Percentiles rank a stretch among this genome's conserved stretches.
These are phyloP conservation scores for Macrolepiota albuminosa DNA, from an alignment of 768 basidiomycete genomes.

Conservation along the genomic window DNA sequence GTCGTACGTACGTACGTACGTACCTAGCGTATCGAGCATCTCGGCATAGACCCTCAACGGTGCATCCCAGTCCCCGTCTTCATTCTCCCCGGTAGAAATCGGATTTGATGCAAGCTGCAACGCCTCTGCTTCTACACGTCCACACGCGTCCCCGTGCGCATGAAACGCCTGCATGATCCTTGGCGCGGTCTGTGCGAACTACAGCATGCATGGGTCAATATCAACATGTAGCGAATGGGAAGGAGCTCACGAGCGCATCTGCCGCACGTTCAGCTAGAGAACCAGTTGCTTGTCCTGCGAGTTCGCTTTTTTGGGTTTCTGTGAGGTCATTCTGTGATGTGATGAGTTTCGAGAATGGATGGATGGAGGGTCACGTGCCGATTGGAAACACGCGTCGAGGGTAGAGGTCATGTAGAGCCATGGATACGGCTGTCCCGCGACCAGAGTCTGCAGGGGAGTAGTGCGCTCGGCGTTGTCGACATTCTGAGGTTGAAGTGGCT, in stretches of 20 bases:
- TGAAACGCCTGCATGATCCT: slow-evolving; percentile 44
- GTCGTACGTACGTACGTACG: slow-evolving; percentile 14
- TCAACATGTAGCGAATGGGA: not conserved
- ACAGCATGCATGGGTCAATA: not conserved
- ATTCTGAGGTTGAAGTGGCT: not conserved
- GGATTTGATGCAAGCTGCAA: slow-evolving; percentile 34
- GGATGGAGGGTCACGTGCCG: slow-evolving; percentile 18
- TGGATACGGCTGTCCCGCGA: slow-evolving; percentile 50
- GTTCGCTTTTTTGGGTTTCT: slow-evolving; percentile 32
- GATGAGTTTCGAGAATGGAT: not conserved
- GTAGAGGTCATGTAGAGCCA: slow-evolving; percentile 60
- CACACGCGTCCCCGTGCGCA: slow-evolving; percentile 40
- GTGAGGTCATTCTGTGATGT: slow-evolving; percentile 29
- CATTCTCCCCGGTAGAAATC: slow-evolving; percentile 9
- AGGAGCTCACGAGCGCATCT: slow-evolving; percentile 37
- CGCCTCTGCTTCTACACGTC: slow-evolving; percentile 36
- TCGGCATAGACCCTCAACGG: slow-evolving; percentile 37
- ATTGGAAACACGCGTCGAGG: slow-evolving; percentile 44
- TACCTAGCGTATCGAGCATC: slow-evolving; percentile 40
- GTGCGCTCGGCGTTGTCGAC: slow-evolving; percentile 5
- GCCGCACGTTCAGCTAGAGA: slow-evolving; percentile 38
- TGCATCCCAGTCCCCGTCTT: slow-evolving; percentile 27
- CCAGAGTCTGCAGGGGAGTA: slow-evolving; percentile 22
- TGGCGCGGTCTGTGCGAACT: slow-evolving; percentile 44
- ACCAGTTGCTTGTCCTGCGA: slow-evolving; percentile 36